Evolutionary conservation across 768 basidiomycete genomes (phyloP).

Genomic region (Termitomyces eurrhizus): DNA sequence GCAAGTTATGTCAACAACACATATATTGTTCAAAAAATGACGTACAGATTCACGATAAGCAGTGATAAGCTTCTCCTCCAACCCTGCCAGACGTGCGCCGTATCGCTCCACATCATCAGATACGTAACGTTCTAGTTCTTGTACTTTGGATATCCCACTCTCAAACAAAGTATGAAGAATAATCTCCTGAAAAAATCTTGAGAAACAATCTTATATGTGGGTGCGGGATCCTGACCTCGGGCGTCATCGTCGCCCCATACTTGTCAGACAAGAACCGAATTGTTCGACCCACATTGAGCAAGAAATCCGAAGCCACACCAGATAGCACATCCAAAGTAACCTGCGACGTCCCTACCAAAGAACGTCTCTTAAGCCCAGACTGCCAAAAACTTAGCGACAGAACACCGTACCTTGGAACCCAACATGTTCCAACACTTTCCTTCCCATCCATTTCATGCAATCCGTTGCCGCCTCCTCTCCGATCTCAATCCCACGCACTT

Average conservation of each 20-base stretch:
- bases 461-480: slow-evolving; percentile 56
- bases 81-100: slow-evolving; percentile 67
- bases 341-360: slow-evolving; percentile 62
- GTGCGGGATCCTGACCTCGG: slow-evolving; percentile 62
- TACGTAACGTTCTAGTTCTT: slow-evolving; percentile 83
- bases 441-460: slow-evolving; percentile 69
- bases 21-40: slow-evolving; percentile 10
- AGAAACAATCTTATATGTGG: background rate
- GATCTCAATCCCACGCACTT: slow-evolving; percentile 43
- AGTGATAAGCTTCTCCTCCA: slow-evolving; percentile 82
- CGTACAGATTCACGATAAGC: slow-evolving; percentile 80
- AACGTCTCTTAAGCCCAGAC: background rate
- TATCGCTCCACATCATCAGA: slow-evolving; percentile 86
- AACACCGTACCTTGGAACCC: slow-evolving; percentile 81
- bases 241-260: slow-evolving; percentile 71
- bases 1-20: background rate
- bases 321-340: slow-evolving; percentile 74
- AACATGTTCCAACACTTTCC: slow-evolving; percentile 81
- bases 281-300: slow-evolving; percentile 83
- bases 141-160: slow-evolving; percentile 73
- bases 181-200: slow-evolving; percentile 63
- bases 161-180: slow-evolving; percentile 89
- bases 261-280: slow-evolving; percentile 81
- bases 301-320: slow-evolving; percentile 74
- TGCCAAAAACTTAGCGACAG: background rate